Base-by-base conservation (phyloP, 148 eudicot species). In the Nyssa sinensis region DNA sequence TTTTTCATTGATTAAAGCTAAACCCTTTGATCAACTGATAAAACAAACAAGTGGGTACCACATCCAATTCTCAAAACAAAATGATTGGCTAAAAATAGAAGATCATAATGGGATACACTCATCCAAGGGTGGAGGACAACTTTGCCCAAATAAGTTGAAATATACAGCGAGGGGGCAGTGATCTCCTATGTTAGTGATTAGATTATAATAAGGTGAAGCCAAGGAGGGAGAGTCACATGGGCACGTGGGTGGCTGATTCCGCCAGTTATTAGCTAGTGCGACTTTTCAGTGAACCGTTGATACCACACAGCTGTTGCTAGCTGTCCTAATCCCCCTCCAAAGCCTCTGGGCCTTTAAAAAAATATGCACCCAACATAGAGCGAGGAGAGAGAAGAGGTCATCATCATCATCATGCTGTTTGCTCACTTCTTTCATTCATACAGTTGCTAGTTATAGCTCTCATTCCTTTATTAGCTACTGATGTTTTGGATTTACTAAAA, bases 171-270 rank as follows among this genome's bases (percentile, higher is more conserved):
- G n/a, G n/a, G n/a, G n/a, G n/a, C n/a, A n/a, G n/a, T n/a, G n/a
- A n/a, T n/a, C n/a, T n/a, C n/a, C n/a, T n/a, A n/a, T n/a, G n/a
- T n/a, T n/a, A n/a, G n/a, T n/a, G 44, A 37, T 37, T 37, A 37
- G 9, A 37, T 37, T 37, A 37, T 4, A 37, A 37, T 4, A 37
- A 37, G 44, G 44, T 4, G 9, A 62, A 33, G 17, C 7, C 34
- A 25, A 35, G 27, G 66, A 21, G 63, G 58, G 33, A 57, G 69
- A 64, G 83, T 82, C 88, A 82, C 85, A 76, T 78, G 64, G 79
- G 86, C 88, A 88, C 88, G 87, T 85, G 91, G 91, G 88, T 81
- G 80, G 80, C 77, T 81, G 80, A 85, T 83, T 79, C 79, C 78
- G 23, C 58, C 66, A 37, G 72, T 71, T 67, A 75, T 68, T 74